phyloP scores from a whole-genome alignment of 768 basidiomycete genomes.

The Hericium erinaceus region DNA sequence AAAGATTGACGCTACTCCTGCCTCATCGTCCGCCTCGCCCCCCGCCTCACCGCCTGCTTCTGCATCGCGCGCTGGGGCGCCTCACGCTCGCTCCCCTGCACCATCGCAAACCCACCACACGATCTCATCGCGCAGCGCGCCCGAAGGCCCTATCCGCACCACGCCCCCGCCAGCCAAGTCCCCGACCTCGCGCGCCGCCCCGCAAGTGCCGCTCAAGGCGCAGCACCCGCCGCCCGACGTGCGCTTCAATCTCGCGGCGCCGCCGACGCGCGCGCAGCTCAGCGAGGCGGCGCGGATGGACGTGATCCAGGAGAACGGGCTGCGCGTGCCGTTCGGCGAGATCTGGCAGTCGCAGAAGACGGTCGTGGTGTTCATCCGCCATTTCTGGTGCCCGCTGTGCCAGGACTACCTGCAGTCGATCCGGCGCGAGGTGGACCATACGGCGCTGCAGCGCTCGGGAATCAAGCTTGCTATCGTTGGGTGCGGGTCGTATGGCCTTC shows the following conservation, averaged over 20 bases:
- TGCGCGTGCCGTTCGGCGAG: slow-evolving; percentile 57
- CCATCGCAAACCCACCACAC: neutral
- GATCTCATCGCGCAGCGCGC: neutral
- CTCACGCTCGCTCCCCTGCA: neutral
- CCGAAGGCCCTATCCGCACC: neutral
- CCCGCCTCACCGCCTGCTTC: neutral
- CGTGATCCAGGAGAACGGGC: slow-evolving; percentile 61
- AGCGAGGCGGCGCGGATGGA: slow-evolving; percentile 49
- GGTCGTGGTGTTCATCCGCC: slow-evolving; percentile 78
- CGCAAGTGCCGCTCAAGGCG: slow-evolving; percentile 3
- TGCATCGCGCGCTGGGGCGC: neutral
- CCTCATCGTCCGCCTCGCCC: neutral
- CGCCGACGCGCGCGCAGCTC: slow-evolving; percentile 50
- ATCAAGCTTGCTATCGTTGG: slow-evolving; percentile 67
- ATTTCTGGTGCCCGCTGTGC: slow-evolving; percentile 75
- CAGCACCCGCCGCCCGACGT: slow-evolving; percentile 11
- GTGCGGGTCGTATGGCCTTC: slow-evolving; percentile 69
- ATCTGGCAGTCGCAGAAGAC: slow-evolving; percentile 51
- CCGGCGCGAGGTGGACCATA: slow-evolving; percentile 35
- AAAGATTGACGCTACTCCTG: neutral
- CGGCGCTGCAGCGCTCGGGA: slow-evolving; percentile 36
- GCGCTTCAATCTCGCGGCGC: slow-evolving; percentile 22
- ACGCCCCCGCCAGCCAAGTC: neutral
- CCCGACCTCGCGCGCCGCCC: neutral
- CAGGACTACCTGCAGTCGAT: slow-evolving; percentile 82